These are phyloP conservation scores for Xylaria sp. DNA, from an alignment of 2,329 filamentous ascomycete species.

Conservation along the genomic window DNA sequence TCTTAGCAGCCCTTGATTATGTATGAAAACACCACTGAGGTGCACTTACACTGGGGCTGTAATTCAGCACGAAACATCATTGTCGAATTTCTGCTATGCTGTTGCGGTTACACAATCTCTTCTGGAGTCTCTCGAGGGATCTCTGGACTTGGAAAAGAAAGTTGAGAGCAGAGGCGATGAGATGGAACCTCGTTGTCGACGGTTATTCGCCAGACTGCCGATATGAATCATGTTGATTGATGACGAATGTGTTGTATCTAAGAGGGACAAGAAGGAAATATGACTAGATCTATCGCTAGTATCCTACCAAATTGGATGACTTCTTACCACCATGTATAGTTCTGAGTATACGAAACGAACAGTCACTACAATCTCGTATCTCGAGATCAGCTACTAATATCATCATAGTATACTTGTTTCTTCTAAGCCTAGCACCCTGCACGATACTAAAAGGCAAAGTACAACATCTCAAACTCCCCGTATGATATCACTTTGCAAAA, in stretches of 20 bases:
- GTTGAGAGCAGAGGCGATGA: neutral
- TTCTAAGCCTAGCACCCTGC: neutral
- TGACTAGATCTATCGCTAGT: slow-evolving; percentile 4
- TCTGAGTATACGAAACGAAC: neutral
- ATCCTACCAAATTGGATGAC: slow-evolving; percentile 7
- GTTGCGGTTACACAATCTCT: neutral
- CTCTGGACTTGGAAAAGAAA: neutral
- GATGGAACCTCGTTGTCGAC: neutral
- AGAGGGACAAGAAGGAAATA: slow-evolving; percentile 1
- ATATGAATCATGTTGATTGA: slow-evolving; percentile 6
- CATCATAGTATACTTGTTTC: neutral
- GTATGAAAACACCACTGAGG: neutral
- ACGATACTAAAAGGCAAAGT: neutral
- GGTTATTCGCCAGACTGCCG: slow-evolving; percentile 1
- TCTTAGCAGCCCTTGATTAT: neutral
- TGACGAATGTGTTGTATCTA: slow-evolving; percentile 1
- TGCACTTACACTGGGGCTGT: neutral
- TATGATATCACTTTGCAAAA: too few relatives aligned
- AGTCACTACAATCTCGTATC: neutral
- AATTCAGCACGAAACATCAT: slow-evolving; percentile 3
- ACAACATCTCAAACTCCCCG: neutral
- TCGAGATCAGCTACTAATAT: neutral
- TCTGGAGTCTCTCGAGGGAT: neutral
- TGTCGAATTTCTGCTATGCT: neutral
- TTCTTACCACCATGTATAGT: neutral